Conservation (phyloP, 176 grass and related monocot genomes). For the Oryza officinalis region DNA sequence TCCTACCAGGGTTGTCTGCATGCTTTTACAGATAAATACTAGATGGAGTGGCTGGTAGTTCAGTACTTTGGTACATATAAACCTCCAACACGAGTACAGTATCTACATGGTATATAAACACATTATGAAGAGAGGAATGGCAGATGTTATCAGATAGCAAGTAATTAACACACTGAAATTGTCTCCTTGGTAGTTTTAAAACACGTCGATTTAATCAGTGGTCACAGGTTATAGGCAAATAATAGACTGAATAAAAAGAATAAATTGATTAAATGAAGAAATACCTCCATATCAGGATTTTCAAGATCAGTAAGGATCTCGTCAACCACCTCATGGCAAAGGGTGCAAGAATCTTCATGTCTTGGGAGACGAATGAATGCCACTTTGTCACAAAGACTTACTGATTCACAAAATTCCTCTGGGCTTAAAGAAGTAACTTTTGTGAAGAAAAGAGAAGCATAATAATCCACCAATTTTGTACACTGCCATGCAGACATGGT, state of each 20-base stretch:
- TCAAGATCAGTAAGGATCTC: conserved; percentile 54
- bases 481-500: conserved; percentile 54
- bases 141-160: background rate
- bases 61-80: background rate
- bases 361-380: conserved; percentile 34
- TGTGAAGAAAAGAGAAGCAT: conserved; percentile 56
- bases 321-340: conserved; percentile 61
- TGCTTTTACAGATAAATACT: background rate
- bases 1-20: background rate
- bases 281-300: conserved; percentile 74
- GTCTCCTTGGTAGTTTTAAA: background rate
- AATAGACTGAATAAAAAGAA: background rate
- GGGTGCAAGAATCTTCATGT: conserved; percentile 55
- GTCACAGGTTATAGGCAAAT: background rate
- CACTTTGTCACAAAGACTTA: conserved; percentile 52
- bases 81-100: background rate
- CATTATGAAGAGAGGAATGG: background rate
- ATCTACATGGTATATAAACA: background rate
- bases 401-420: conserved; percentile 64
- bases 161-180: background rate
- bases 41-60: background rate
- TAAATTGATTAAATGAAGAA: background rate
- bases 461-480: conserved; percentile 65
- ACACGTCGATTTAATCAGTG: background rate
- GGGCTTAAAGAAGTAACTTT: conserved; percentile 65